Evolutionary conservation across 345 rosid genomes (phyloP), one percentile per base, ranked within the genome.

Genomic region (Citrus sinensis): DNA sequence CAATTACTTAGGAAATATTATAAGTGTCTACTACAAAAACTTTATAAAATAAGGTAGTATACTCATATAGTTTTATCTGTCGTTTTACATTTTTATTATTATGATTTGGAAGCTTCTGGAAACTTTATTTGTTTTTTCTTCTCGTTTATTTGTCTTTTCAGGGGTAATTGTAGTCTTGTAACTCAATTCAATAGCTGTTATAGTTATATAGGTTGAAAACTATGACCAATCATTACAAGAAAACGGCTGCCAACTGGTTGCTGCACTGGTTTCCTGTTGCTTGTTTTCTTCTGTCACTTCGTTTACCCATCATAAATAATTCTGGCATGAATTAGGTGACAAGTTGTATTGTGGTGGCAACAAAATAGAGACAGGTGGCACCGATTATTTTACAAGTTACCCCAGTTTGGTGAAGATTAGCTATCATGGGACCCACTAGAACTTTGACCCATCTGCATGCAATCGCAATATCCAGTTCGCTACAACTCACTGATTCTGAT

Each of bases 241-340:
- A 51, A 71, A 32, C 9, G 37, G 66, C 55, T 25, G 76, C 61
- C 76, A 40, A 58, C 27, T 35, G 29, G 5, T 71, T 22, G 67
- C 67, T 60, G 6, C 30, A 7, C 32, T 35, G 20, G 13, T 5
- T 49, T 25, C 6, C 39, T 3, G 56, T 55, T 65, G n/a, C 51
- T 55, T 65, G 62, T 55, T 39, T 56, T 16, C 77, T 29, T 39
- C 63, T 27, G 35, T 30, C 5, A 0, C 2, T 71, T 13, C 35
- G 22, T 60, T 73, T 13, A 37, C 67, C 60, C 58, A 42, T 22
- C 40, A 29, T 4, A 51, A 62, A 69, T 10, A 2, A 34, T 76
- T 2, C 49, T 70, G 70, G 76, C 81, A 40, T 30, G 67, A 70
- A 37, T 29, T 11, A 2, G n/a, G 68, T 61, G 75, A 75, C 81